These are phyloP conservation scores for Phialocephala subalpina DNA, from an alignment of 2,329 filamentous ascomycete species.

Conservation along the genomic window DNA sequence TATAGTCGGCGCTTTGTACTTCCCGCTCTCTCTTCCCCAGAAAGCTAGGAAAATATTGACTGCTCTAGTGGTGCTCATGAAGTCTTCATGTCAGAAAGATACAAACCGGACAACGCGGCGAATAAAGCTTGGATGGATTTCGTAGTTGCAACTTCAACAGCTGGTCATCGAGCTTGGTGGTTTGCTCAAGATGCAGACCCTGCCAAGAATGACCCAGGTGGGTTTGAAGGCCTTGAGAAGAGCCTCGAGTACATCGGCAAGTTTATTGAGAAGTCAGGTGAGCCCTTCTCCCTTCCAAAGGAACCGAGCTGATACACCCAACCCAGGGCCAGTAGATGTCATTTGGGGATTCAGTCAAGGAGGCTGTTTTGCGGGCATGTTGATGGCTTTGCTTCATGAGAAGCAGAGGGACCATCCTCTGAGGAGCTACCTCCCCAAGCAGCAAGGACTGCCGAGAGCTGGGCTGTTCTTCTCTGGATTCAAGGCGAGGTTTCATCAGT, in stretches of 20 bases:
- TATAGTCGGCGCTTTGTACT: not conserved
- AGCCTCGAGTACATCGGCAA: slow-evolving; percentile 27
- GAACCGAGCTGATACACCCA: not conserved
- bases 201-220: slow-evolving; percentile 14
- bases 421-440: slow-evolving; percentile 16
- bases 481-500: slow-evolving; percentile 25
- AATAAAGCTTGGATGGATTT: slow-evolving; percentile 24
- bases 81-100: slow-evolving; percentile 16
- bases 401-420: slow-evolving; percentile 20
- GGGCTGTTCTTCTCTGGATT: slow-evolving; percentile 31
- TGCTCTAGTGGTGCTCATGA: slow-evolving; percentile 18
- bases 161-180: slow-evolving; percentile 33
- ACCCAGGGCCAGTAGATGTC: slow-evolving; percentile 16
- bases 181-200: slow-evolving; percentile 25
- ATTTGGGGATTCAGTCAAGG: slow-evolving; percentile 33
- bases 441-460: slow-evolving; percentile 16
- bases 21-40: not conserved
- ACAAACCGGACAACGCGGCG: slow-evolving; percentile 6
- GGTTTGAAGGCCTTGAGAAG: slow-evolving; percentile 25
- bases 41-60: not conserved
- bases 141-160: slow-evolving; percentile 24
- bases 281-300: not conserved
- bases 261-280: slow-evolving; percentile 20
- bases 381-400: slow-evolving; percentile 27
- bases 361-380: slow-evolving; percentile 27